A percentile compares a stretch with the other conserved stretches of the same genome.
Evolutionary conservation across 805 yeast species (phyloP).

Genomic region (Hyphopichia homilentoma): DNA sequence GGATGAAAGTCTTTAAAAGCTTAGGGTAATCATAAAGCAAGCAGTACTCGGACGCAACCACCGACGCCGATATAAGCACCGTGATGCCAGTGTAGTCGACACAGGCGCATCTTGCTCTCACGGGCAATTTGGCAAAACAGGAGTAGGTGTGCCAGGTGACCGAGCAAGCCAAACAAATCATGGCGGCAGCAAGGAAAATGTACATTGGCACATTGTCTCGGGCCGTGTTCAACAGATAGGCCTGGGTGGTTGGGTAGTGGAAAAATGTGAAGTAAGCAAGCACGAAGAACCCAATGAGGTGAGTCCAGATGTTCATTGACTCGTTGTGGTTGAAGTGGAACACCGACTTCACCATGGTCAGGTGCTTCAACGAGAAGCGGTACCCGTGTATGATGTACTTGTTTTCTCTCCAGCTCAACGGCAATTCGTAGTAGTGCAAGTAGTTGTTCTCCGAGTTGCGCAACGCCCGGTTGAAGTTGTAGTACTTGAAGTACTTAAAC

Average conservation of each 20-base stretch:
- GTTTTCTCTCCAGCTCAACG: slow-evolving; percentile 92
- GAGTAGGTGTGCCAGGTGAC: slow-evolving; percentile 90
- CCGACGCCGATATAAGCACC: slow-evolving; percentile 81
- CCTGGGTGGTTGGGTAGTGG: slow-evolving; percentile 61
- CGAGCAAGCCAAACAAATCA: slow-evolving; percentile 75
- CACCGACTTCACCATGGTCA: slow-evolving; percentile 57
- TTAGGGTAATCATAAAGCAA: slow-evolving; percentile 64
- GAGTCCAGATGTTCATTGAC: slow-evolving; percentile 92
- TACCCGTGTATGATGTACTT: slow-evolving; percentile 81
- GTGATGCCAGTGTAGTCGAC: slow-evolving; percentile 95
- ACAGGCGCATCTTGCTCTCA: slow-evolving; percentile 81
- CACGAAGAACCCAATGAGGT: slow-evolving; percentile 62
- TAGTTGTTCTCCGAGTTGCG: slow-evolving; percentile 36
- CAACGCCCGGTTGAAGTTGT: slow-evolving; percentile 37
- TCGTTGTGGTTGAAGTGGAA: slow-evolving; percentile 73
- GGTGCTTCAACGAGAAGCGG: slow-evolving; percentile 67
- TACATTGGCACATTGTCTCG: slow-evolving; percentile 49
- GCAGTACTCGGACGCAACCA: slow-evolving; percentile 80
- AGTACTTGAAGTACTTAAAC: slow-evolving; percentile 32
- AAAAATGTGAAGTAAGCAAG: slow-evolving; percentile 53
- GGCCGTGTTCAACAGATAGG: slow-evolving; percentile 43
- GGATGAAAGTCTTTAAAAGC: slow-evolving; percentile 44
- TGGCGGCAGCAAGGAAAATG: slow-evolving; percentile 65
- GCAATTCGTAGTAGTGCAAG: slow-evolving; percentile 81
- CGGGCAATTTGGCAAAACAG: slow-evolving; percentile 59